Conservation (phyloP, 2,329 filamentous ascomycete genomes). For the Clarireedia hainanense region DNA sequence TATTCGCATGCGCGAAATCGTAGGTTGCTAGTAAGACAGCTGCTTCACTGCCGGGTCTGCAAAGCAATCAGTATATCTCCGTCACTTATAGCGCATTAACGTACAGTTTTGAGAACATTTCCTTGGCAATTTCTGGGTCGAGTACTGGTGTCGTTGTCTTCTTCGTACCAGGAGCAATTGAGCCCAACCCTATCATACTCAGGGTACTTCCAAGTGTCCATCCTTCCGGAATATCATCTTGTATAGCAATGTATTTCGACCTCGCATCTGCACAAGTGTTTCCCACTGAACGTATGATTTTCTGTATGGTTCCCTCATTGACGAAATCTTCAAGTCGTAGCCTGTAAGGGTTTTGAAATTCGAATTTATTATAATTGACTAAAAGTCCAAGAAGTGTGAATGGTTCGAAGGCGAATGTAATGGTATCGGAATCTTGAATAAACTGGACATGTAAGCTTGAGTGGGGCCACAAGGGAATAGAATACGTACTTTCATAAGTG, state of each 20-base stretch:
- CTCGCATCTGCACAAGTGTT: conserved; percentile 60
- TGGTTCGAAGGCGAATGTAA: conserved; percentile 58
- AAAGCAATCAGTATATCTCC: conserved; percentile 17
- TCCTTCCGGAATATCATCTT: conserved; percentile 83
- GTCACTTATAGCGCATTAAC: conserved; percentile 29
- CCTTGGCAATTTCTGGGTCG: conserved; percentile 73
- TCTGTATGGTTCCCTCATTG: conserved; percentile 79
- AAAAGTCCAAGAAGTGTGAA: conserved; percentile 80
- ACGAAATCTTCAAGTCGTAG: conserved; percentile 90
- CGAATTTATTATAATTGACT: conserved; percentile 98
- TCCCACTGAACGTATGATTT: conserved; percentile 71
- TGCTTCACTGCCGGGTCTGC: conserved; percentile 69
- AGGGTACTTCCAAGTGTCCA: conserved; percentile 81
- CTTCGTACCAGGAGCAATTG: conserved; percentile 61
- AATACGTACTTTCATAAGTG: conserved; percentile 74
- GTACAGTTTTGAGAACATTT: conserved; percentile 71
- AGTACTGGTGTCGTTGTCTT: conserved; percentile 53
- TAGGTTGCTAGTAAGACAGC: conserved; percentile 79
- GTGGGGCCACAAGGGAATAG: background rate
- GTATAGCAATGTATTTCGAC: conserved; percentile 72
- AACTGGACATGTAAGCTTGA: conserved; percentile 43
- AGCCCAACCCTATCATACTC: conserved; percentile 75
- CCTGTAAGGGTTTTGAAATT: conserved; percentile 94
- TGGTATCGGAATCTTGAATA: conserved; percentile 68
- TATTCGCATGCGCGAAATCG: conserved; percentile 91